Base-by-base conservation (phyloP, 208 protist species). In the Trypanosoma caninum region DNA sequence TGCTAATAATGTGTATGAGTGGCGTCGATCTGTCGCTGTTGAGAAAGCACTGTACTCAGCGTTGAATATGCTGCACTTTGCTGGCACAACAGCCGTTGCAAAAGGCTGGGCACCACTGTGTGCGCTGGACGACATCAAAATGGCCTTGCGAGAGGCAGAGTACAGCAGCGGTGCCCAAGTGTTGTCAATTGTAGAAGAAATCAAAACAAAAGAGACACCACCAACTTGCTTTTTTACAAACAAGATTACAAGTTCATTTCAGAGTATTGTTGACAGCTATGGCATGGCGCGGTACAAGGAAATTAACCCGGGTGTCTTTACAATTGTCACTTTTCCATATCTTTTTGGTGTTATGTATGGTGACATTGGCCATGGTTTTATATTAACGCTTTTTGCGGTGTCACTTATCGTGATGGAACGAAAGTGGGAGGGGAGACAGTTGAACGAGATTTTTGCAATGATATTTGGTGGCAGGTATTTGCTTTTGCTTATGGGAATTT, bases 271-370 rank as follows among this genome's bases (percentile, higher is more conserved):
- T 8, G 97, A 99, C 76, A 93, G 98, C 27, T 99, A 99, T 78
- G 98, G 98, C 70, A 87, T 97, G 71, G 94, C 97, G 8, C 63
- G 80, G 14, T 96, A 95, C 69, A 87, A 93, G 48, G 93, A 97
- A 70, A 66, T 96, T n/a, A 97, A 97, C 73, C 89, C 93, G 18
- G 95, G 88, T 22, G 90, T 97, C 23, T 97, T 99, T 59, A 97
- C 97, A 23, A 95, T 98, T 54, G 89, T 99, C 37, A 99, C 97
- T 34, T 99, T 99, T 80, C 99, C 99, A 25, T 99, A 99, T 83
- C 81, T 99, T 4, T 99, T 99, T 72, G 98, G 93, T 52, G 89
- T 99, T 54, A 99, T 99, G 99, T 99, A 99, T 80, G 98, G 98
- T 55, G 99, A 99, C 74, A 79, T 99, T 34, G 98, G 97, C 34